phyloP scores from a whole-genome alignment of 2,329 filamentous ascomycete species.

The Macrophomina tecta region DNA sequence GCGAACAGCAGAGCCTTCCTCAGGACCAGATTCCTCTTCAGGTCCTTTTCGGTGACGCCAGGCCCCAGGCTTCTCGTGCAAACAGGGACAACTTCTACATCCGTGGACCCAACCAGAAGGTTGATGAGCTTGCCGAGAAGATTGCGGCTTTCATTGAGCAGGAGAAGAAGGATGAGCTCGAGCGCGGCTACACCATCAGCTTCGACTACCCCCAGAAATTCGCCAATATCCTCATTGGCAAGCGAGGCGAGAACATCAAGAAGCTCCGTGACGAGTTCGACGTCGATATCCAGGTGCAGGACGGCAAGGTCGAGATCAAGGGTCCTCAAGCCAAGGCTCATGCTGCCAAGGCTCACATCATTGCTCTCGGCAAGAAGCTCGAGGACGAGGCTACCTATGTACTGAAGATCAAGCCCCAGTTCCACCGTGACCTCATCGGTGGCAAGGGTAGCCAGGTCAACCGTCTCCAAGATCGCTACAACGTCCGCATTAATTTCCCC shows the following conservation, averaged over 20 bases:
- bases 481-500: conserved; percentile 95
- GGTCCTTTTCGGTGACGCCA: conserved; percentile 55
- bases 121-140: conserved; percentile 74
- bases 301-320: conserved; percentile 94
- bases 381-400: conserved; percentile 89
- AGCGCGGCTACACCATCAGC: conserved; percentile 81
- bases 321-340: conserved; percentile 95
- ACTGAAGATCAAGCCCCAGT: conserved; percentile 91
- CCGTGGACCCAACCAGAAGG: conserved; percentile 75
- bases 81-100: conserved; percentile 65
- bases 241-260: conserved; percentile 71
- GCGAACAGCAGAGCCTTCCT: conserved; percentile 59
- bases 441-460: conserved; percentile 87
- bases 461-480: conserved; percentile 88
- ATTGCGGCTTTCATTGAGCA: conserved; percentile 81
- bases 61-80: conserved; percentile 58
- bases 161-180: conserved; percentile 90
- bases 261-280: conserved; percentile 72
- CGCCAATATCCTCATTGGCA: conserved; percentile 81
- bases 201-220: conserved; percentile 97
- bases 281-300: conserved; percentile 84
- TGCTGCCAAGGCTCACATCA: conserved; percentile 81
- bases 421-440: conserved; percentile 92
- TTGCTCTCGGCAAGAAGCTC: conserved; percentile 77
- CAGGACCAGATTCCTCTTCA: conserved; percentile 63